These are phyloP conservation scores for Populus trichocarpa DNA, from an alignment of 441 rosid species.

Conservation along the genomic window DNA sequence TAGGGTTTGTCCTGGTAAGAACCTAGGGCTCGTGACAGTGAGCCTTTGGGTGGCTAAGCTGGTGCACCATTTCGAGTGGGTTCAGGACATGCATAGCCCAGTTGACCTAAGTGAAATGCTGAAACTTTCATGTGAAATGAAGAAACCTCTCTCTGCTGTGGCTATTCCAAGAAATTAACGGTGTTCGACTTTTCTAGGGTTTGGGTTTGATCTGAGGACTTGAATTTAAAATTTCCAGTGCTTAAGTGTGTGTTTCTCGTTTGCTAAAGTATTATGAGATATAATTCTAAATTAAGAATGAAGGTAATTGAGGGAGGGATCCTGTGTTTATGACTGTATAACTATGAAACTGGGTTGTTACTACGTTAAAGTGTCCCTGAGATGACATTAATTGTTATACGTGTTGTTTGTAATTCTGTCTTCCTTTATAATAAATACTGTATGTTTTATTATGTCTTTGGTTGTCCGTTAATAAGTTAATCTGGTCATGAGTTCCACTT, in stretches of 20 bases:
- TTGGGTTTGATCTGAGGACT: not conserved
- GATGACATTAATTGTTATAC: not conserved
- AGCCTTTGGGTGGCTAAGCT: conserved; percentile 64
- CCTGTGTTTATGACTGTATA: not conserved
- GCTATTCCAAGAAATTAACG: conserved; percentile 28
- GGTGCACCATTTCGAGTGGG: conserved; percentile 57
- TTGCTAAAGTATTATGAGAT: not conserved
- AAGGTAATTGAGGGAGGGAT: not conserved
- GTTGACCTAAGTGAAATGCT: conserved; percentile 55
- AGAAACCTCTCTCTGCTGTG: conserved; percentile 46
- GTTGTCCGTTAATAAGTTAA: not conserved
- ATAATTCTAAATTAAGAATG: not conserved
- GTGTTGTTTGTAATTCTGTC: too few species aligned
- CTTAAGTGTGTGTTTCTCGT: not conserved
- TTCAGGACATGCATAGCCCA: conserved; percentile 27
- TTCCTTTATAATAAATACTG: not conserved
- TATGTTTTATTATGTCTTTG: not conserved
- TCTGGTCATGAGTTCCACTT: not conserved
- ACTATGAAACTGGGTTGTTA: not conserved
- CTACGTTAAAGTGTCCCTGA: not conserved
- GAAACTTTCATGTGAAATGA: conserved; percentile 77
- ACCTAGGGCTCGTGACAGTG: conserved; percentile 55
- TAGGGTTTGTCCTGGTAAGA: conserved; percentile 74
- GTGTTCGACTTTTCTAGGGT: not conserved
- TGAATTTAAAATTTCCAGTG: not conserved